A percentile compares a stretch with the other conserved stretches of the same genome.
Evolutionary conservation across 169 alveolate genomes (phyloP).

Genomic region (Toxoplasma gondii): DNA sequence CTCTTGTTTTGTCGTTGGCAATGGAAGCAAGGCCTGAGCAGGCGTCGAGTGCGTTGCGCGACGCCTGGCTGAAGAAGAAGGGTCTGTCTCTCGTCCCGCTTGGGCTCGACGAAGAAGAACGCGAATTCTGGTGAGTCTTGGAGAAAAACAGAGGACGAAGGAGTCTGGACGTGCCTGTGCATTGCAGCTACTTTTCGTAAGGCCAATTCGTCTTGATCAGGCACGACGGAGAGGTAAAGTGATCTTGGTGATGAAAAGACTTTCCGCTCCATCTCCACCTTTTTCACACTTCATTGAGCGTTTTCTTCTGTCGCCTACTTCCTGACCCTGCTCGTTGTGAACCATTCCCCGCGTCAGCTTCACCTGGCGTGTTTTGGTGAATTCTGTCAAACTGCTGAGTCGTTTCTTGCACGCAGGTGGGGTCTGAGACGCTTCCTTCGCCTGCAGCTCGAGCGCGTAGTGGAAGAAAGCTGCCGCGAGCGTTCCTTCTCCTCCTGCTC

Average conservation of each 20-base stretch:
- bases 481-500: not conserved
- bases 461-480: not conserved
- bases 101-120: conserved; percentile 1
- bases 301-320: too few species aligned
- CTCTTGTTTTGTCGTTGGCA: too few species aligned
- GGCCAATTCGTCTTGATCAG: not conserved
- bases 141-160: not conserved
- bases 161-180: not conserved
- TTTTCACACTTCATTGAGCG: too few species aligned
- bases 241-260: not conserved
- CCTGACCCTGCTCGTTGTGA: not conserved
- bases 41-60: not conserved
- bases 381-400: not conserved
- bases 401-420: not conserved
- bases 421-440: not conserved
- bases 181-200: not conserved
- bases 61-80: not conserved
- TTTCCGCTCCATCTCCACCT: not conserved
- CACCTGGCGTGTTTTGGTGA: not conserved
- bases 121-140: not conserved
- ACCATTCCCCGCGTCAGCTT: not conserved
- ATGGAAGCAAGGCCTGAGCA: not conserved
- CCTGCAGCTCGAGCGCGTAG: not conserved
- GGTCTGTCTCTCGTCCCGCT: not conserved
- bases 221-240: not conserved